Percentiles rank a stretch among this genome's conserved stretches.
Evolutionary conservation across 768 basidiomycete species (phyloP).

Genomic region (Agrocybe pediades): DNA sequence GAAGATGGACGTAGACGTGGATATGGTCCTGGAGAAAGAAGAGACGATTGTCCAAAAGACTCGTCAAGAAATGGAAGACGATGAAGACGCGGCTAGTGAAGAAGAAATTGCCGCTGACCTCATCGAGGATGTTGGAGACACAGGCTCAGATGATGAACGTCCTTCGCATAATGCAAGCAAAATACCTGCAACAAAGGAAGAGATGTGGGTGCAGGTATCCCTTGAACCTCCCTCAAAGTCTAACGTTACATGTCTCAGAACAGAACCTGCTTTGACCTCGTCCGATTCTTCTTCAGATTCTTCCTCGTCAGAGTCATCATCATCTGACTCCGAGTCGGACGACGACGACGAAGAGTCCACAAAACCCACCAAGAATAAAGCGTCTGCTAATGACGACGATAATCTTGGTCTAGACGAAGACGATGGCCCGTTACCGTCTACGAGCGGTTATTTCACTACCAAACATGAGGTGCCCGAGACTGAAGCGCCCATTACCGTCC

Average conservation of each 20-base stretch:
- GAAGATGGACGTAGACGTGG: background rate
- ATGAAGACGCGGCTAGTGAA: constrained; percentile 66
- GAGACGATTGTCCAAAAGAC: background rate
- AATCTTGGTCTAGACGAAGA: constrained; percentile 48
- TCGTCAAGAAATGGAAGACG: constrained; percentile 35
- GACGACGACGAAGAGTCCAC: constrained; percentile 19
- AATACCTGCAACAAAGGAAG: too few species aligned
- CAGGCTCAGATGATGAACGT: constrained; percentile 40
- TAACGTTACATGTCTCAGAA: constrained; percentile 16
- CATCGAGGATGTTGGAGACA: constrained; percentile 22
- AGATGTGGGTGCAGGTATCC: too few species aligned
- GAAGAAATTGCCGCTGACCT: constrained; percentile 74
- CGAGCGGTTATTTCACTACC: constrained; percentile 55
- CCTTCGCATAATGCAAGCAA: constrained; percentile 22
- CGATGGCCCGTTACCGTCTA: constrained; percentile 45
- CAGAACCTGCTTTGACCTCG: constrained; percentile 19
- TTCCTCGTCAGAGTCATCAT: constrained; percentile 15
- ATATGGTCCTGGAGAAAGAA: background rate
- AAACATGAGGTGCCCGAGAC: constrained; percentile 70
- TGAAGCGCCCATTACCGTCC: constrained; percentile 49
- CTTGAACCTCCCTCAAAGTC: constrained; percentile 4
- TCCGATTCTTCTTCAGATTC: constrained; percentile 40
- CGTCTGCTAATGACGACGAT: constrained; percentile 10
- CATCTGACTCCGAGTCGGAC: constrained; percentile 40
- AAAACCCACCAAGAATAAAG: background rate